Base-by-base conservation (phyloP, 345 rosid genomes). In the Gossypium mustelinum region DNA sequence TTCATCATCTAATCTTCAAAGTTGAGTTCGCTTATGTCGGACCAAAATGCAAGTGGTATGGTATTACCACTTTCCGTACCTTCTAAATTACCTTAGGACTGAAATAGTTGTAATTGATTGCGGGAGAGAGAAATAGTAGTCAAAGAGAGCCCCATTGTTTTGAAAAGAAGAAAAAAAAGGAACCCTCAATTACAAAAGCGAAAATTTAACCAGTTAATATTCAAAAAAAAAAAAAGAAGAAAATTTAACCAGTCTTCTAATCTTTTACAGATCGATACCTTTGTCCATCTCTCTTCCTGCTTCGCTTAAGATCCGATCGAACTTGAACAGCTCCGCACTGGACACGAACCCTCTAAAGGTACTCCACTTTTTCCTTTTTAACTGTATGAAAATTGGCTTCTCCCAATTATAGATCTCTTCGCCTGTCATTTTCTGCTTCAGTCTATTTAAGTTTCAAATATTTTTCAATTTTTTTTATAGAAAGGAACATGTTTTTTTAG, bases 391-490 rank as follows among this genome's bases (percentile, higher is more conserved):
- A 29, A 29, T 27, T 61, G 17, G 29, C 3, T 64, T 8, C 43
- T 17, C 22, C 4, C 50, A 41, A n/a, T 39, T 64, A 16, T 7
- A 64, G 72, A 77, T 77, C 76, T 72, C 51, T 12, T 64, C 63
- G 29, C 22, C 1, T 18, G 43, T 11, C 47, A 3, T 76, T 54
- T 50, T 50, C 44, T 8, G 25, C n/a, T 50, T 48, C 39, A 34
- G 50, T 9, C 5, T 22, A 20, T 55, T 71, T 39, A 6, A 54
- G 9, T 39, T 54, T 16, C 25, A 9, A 41, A 56, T 17, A 2
- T 57, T 68, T 39, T 76, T 51, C 69, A 64, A 22, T 51, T 25
- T 41, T 77, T 9, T 14, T 13, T 22, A 7, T 52, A 11, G 7
- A 34, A 34, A 34, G 7, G 7, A 52, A n/a, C 41, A n/a, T 59